Evolutionary conservation across 352 stramenopile species (phyloP).

Genomic region (Saprolegnia diclina): DNA sequence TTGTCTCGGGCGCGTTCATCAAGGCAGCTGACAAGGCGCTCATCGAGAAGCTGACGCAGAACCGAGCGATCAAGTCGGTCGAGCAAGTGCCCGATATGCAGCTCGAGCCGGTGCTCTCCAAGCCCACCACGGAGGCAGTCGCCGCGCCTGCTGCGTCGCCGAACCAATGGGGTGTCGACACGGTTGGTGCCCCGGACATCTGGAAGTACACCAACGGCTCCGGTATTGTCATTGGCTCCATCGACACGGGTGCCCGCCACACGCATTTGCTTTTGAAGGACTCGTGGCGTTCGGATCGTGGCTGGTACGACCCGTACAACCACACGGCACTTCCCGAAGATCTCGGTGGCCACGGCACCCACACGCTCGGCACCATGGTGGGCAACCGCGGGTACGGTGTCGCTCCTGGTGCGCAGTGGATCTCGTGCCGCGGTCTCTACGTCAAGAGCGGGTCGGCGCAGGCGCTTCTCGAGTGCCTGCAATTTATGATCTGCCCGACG

Average conservation of each 20-base stretch:
- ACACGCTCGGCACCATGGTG: conserved; percentile 46
- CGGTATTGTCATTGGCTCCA: conserved; percentile 39
- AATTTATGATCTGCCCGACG: conserved; percentile 60
- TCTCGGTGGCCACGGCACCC: conserved; percentile 44
- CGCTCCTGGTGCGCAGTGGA: conserved; percentile 44
- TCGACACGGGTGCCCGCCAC: conserved; percentile 41
- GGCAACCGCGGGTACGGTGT: conserved; percentile 38
- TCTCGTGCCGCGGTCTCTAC: conserved; percentile 42
- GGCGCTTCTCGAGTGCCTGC: conserved; percentile 36
- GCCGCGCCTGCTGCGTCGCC: no score
- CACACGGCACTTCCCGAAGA: conserved; percentile 38
- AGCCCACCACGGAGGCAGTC: neutral
- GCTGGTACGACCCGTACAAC: conserved; percentile 42
- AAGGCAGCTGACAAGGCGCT: neutral
- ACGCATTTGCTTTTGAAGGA: conserved; percentile 35
- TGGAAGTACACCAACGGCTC: conserved; percentile 41
- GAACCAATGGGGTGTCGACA: conserved; percentile 41
- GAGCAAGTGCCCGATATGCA: neutral
- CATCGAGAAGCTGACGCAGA: neutral
- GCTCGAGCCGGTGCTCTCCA: conserved; percentile 1
- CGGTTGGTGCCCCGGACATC: conserved; percentile 36
- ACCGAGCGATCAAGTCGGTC: neutral
- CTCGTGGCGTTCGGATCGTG: conserved; percentile 36
- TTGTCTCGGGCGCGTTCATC: neutral
- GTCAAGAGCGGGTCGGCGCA: conserved; percentile 23